phyloP scores from a whole-genome alignment of 2,329 filamentous ascomycete species.

The Ramularia collo-cygni region DNA sequence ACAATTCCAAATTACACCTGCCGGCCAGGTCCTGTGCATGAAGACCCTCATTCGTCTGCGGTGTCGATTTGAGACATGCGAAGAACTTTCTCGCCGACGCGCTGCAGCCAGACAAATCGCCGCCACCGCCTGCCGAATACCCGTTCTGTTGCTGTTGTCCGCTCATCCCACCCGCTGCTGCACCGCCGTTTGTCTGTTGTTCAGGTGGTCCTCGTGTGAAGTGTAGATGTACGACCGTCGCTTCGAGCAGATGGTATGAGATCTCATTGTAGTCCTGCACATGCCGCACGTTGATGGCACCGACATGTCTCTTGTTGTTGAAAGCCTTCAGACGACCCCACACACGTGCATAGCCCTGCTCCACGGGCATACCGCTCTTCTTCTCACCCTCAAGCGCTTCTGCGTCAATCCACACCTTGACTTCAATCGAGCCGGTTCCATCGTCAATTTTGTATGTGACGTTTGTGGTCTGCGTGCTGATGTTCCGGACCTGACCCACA shows the following conservation, averaged over 20 bases:
- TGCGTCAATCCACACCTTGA: slow-evolving; percentile 76
- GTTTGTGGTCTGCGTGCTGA: slow-evolving; percentile 82
- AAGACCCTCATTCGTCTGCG: slow-evolving; percentile 73
- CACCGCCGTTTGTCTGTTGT: slow-evolving; percentile 29
- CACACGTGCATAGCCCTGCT: slow-evolving; percentile 76
- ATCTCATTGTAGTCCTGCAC: slow-evolving; percentile 86
- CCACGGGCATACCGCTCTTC: slow-evolving; percentile 47
- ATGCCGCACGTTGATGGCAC: slow-evolving; percentile 71
- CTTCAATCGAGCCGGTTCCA: slow-evolving; percentile 81
- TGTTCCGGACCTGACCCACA: slow-evolving; percentile 81
- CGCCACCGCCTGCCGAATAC: slow-evolving; percentile 29
- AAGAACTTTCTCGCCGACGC: slow-evolving; percentile 61
- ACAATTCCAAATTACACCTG: slow-evolving; percentile 56
- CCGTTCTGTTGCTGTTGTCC: slow-evolving; percentile 27
- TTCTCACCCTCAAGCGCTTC: slow-evolving; percentile 41
- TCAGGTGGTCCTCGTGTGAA: slow-evolving; percentile 60
- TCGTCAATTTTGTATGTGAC: slow-evolving; percentile 91
- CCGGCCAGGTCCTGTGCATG: slow-evolving; percentile 71
- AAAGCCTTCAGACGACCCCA: slow-evolving; percentile 80
- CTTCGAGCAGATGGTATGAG: slow-evolving; percentile 84
- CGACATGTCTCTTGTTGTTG: slow-evolving; percentile 74
- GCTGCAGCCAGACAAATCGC: slow-evolving; percentile 33
- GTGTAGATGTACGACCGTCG: slow-evolving; percentile 79
- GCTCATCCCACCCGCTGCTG: slow-evolving; percentile 19
- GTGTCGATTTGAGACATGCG: slow-evolving; percentile 57